Evolutionary conservation across 2,329 filamentous ascomycete species (phyloP).

Genomic region (Trichophyton simii): DNA sequence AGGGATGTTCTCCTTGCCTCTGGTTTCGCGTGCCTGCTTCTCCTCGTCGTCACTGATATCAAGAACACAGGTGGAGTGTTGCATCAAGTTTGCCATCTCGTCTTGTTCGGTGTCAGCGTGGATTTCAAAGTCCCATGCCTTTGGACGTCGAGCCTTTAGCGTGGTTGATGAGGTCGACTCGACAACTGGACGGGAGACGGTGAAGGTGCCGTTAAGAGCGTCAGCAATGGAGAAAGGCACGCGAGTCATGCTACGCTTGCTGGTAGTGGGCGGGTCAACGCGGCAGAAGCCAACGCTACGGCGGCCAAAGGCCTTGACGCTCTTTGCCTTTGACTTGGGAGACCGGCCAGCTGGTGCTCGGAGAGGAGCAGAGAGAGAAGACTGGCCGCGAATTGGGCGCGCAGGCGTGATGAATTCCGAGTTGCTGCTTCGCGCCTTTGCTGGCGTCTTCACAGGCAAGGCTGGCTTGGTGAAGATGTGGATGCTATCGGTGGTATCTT

Average conservation of each 20-base stretch:
- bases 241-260: slow-evolving; percentile 34
- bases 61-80: slow-evolving; percentile 74
- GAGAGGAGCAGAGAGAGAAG: slow-evolving; percentile 40
- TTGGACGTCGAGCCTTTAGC: slow-evolving; percentile 44
- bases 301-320: slow-evolving; percentile 55
- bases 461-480: slow-evolving; percentile 11
- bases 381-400: slow-evolving; percentile 23
- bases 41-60: slow-evolving; percentile 81
- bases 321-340: slow-evolving; percentile 51
- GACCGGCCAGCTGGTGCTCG: slow-evolving; percentile 69
- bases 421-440: neutral
- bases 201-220: slow-evolving; percentile 59
- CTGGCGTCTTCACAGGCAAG: neutral
- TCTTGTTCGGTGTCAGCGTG: slow-evolving; percentile 85
- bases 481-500: neutral
- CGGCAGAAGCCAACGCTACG: slow-evolving; percentile 55
- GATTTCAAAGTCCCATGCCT: slow-evolving; percentile 80
- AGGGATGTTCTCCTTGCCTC: slow-evolving; percentile 88
- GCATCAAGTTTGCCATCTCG: slow-evolving; percentile 81
- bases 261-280: slow-evolving; percentile 53
- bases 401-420: slow-evolving; percentile 7
- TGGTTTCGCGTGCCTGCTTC: slow-evolving; percentile 45
- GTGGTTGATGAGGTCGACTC: slow-evolving; percentile 28
- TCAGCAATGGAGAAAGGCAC: slow-evolving; percentile 75
- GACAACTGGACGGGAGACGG: slow-evolving; percentile 31